Conservation (phyloP, 352 stramenopile genomes). For the Phytophthora pseudosyringae region DNA sequence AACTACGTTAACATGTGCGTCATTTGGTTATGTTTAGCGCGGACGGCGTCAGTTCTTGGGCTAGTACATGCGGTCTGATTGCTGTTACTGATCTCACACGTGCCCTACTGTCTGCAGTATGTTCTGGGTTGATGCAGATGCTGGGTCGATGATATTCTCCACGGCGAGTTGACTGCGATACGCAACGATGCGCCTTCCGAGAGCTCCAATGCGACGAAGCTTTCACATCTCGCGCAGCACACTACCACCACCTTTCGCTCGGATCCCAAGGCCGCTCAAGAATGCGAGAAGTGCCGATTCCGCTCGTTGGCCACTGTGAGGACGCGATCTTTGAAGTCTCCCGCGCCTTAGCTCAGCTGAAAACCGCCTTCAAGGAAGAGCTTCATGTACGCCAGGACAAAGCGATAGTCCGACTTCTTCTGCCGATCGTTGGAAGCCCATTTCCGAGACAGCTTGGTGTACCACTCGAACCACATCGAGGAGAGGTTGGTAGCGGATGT, state of each 20-base stretch:
- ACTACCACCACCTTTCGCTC: slow-evolving; percentile 3
- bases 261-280: not conserved
- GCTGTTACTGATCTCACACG: not conserved
- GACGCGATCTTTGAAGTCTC: slow-evolving; percentile 16
- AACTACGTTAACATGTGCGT: too few species aligned
- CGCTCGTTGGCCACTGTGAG: not conserved
- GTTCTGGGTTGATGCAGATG: not conserved
- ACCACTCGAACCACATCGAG: slow-evolving; percentile 21
- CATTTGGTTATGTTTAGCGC: too few species aligned
- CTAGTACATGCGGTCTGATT: not conserved
- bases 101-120: not conserved
- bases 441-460: slow-evolving; percentile 11
- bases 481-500: slow-evolving; percentile 7
- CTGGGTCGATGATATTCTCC: not conserved
- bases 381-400: slow-evolving; percentile 28
- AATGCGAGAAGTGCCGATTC: slow-evolving; percentile 12
- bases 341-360: not conserved
- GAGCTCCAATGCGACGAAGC: not conserved
- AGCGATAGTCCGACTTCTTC: slow-evolving; percentile 30
- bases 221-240: slow-evolving; percentile 13
- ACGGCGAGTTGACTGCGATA: not conserved
- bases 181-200: not conserved
- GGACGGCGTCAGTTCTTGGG: too few species aligned
- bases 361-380: slow-evolving; percentile 24
- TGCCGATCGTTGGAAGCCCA: slow-evolving; percentile 12